Evolutionary conservation across 371 early-diverging fungal species (phyloP).

Genomic region (Cokeromyces recurvatus): DNA sequence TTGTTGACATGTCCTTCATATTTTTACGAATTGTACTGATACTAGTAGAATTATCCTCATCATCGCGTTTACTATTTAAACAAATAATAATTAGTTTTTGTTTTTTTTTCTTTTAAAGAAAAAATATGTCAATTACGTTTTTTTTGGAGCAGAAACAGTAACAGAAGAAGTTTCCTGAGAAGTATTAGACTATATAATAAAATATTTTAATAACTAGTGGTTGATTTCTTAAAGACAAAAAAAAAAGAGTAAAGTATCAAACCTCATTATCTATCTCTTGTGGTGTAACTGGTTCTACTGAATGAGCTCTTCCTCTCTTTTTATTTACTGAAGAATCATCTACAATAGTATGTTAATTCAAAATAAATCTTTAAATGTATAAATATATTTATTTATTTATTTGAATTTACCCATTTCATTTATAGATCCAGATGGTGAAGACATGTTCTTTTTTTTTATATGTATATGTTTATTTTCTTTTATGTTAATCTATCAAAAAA

Average conservation of each 20-base stretch:
- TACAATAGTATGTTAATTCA: slow-evolving; percentile 1
- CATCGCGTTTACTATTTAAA: slow-evolving; percentile 31
- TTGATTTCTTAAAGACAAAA: neutral
- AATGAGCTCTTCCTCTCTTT: slow-evolving; percentile 43
- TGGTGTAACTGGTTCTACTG: slow-evolving; percentile 29
- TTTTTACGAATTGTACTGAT: slow-evolving; percentile 40
- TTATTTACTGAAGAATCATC: slow-evolving; percentile 35
- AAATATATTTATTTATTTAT: no score
- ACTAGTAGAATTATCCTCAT: slow-evolving; percentile 21
- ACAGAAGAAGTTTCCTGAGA: slow-evolving; percentile 11
- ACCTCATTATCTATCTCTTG: slow-evolving; percentile 16
- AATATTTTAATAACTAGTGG: neutral
- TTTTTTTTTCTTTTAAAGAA: neutral
- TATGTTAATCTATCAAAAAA: no score
- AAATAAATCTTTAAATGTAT: neutral
- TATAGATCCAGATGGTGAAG: slow-evolving; percentile 17
- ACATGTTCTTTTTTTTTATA: slow-evolving; percentile 10
- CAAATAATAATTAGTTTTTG: neutral
- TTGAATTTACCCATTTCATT: slow-evolving; percentile 13
- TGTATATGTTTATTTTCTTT: no score
- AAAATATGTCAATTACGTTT: slow-evolving; percentile 24
- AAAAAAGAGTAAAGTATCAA: neutral
- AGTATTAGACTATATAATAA: no score
- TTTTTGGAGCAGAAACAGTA: slow-evolving; percentile 30
- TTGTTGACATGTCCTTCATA: slow-evolving; percentile 43